These are phyloP conservation scores for Priceomyces haplophilus DNA, from an alignment of 805 yeast genomes.

Conservation along the genomic window DNA sequence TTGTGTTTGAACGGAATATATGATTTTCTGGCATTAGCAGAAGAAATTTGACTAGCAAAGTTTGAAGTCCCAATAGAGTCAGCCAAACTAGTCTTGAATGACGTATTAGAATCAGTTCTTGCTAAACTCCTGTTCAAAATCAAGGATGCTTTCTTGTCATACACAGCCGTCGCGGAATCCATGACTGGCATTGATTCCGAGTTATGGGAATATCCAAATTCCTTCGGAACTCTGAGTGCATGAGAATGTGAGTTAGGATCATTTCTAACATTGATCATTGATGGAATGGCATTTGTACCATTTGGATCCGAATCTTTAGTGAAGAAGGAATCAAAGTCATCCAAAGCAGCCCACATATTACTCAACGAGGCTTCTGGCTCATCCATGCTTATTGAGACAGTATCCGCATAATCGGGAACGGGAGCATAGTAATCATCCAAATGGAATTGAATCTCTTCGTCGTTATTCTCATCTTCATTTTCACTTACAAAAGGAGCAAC, in stretches of 20 bases:
- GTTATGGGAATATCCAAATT: no score
- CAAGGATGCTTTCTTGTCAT: constrained; percentile 76
- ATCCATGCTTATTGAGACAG: constrained; percentile 49
- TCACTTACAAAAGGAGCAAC: constrained; percentile 31
- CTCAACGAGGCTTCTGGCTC: constrained; percentile 74
- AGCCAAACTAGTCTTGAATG: constrained; percentile 72
- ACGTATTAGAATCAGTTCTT: constrained; percentile 68
- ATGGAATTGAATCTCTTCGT: constrained; percentile 50
- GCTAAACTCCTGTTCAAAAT: constrained; percentile 71
- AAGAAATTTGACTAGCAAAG: constrained; percentile 7
- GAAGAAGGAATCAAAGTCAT: constrained; percentile 84
- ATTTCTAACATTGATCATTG: constrained; percentile 50
- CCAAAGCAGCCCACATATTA: constrained; percentile 90
- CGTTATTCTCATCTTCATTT: constrained; percentile 22
- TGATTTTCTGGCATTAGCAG: constrained; percentile 25
- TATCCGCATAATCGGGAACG: constrained; percentile 38
- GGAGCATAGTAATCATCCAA: constrained; percentile 54
- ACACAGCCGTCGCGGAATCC: constrained; percentile 73
- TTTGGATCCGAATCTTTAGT: constrained; percentile 44
- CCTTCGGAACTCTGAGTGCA: constrained; percentile 5
- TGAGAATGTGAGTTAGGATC: constrained; percentile 51
- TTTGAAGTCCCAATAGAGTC: constrained; percentile 48
- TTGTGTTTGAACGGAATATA: constrained; percentile 42
- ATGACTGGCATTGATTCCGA: constrained; percentile 45
- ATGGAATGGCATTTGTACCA: constrained; percentile 20